Base-by-base conservation (phyloP, 106 monocot species). In the Acorus gramineus region DNA sequence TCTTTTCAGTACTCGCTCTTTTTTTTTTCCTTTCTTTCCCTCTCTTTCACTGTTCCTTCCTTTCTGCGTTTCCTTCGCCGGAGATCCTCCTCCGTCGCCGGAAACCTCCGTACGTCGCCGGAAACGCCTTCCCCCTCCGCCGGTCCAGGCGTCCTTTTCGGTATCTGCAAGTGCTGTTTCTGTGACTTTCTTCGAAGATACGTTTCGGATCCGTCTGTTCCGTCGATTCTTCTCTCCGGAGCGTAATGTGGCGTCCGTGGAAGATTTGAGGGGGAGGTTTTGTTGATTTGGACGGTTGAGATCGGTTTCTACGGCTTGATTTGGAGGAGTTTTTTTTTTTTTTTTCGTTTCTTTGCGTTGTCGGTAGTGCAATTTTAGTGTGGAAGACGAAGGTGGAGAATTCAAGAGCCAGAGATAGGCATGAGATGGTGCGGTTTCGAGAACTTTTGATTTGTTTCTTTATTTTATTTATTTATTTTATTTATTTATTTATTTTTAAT, bases 351-450 rank as follows among this genome's bases (percentile, higher is more conserved):
- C 28, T 28, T 28, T 28, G 28, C 28, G 28, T 28, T 28, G 28
- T 28, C 28, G 28, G 28, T 28, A 28, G 28, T 28, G 28, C 28
- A 28, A 28, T 28, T 28, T 28, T 28, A 28, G 28, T 28, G 28
- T 28, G 28, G 28, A 28, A 28, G 28, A 28, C 11, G 72, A 64
- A 44, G 64, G 64, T 28, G 73, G 66, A 60, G 66, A 60, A 14
- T 46, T 44, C 52, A 63, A 52, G 66, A 71, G 66, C 60, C 71
- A 44, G 83, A 53, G 75, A 70, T 76, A 74, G 77, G 72, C 57
- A 78, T 83, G 75, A 71, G 64, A 79, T 83, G 82, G 82, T 79
- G 42, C 59, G 79, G 28, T 28, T 28, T 28, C 28, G 28, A 28
- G 28, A 28, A 28, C 28, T 28, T 28, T 28, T 28, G 28, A 28